These are phyloP conservation scores for Lepraria neglecta DNA, from an alignment of 495 filamentous ascomycete species.

Conservation along the genomic window DNA sequence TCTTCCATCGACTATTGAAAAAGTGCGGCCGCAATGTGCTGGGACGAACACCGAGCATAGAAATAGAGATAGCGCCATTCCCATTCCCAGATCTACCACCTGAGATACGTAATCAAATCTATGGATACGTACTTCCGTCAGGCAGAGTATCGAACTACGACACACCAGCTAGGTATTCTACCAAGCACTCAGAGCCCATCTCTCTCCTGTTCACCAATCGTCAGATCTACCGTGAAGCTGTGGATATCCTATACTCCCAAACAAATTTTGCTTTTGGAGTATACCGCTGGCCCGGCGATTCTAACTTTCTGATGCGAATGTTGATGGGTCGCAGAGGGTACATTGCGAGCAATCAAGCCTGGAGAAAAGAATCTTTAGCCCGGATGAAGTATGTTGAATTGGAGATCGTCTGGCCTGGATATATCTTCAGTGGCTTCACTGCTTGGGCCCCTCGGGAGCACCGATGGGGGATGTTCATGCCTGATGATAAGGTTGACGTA, in stretches of 20 bases:
- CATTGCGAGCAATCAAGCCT: neutral
- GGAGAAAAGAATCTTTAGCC: neutral
- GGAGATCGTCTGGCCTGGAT: neutral
- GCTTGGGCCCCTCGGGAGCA: neutral
- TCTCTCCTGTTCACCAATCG: neutral
- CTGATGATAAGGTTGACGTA: neutral
- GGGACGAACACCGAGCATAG: too few relatives aligned
- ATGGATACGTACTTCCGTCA: neutral
- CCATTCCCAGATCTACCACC: constrained; percentile 7
- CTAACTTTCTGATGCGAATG: too few relatives aligned
- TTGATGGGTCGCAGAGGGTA: neutral
- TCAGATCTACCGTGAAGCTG: neutral
- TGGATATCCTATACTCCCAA: neutral
- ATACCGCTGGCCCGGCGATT: neutral
- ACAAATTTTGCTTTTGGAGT: too few relatives aligned
- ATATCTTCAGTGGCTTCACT: neutral
- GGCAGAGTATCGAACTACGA: too few relatives aligned
- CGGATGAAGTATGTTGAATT: neutral
- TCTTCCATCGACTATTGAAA: too few relatives aligned
- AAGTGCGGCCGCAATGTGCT: too few relatives aligned
- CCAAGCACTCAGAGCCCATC: too few relatives aligned
- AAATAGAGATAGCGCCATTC: neutral
- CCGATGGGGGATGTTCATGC: neutral
- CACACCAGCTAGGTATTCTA: too few relatives aligned
- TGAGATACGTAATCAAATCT: constrained; percentile 4